Conservation (phyloP, 306 rosid genomes). For the Prunus davidiana region DNA sequence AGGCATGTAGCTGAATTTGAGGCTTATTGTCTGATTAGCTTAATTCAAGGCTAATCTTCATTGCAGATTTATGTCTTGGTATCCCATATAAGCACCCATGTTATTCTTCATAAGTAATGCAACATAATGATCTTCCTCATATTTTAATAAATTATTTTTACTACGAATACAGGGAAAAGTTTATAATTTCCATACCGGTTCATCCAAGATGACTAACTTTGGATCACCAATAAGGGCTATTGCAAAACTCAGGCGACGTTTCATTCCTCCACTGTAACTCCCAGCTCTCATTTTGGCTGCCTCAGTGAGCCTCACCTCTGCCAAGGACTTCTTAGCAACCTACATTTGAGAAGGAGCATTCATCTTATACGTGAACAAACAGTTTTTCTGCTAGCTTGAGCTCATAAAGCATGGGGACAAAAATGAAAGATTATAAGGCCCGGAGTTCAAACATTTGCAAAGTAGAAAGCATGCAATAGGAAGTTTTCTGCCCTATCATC, state of each 20-base stretch:
- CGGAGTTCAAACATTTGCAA: background rate
- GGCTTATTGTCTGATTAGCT: background rate
- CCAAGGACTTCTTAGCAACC: constrained; percentile 62
- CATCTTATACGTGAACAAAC: background rate
- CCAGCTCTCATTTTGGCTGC: constrained; percentile 78
- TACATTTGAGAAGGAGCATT: constrained; percentile 28
- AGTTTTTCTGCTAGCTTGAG: background rate
- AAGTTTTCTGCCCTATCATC: background rate
- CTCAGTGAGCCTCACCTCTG: constrained; percentile 73
- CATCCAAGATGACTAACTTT: constrained; percentile 82
- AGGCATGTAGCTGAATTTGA: background rate
- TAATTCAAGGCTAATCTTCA: background rate
- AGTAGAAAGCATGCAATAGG: background rate
- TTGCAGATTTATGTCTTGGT: background rate
- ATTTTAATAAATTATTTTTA: too few species aligned
- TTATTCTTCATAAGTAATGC: background rate
- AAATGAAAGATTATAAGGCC: background rate
- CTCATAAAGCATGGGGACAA: background rate
- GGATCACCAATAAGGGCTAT: constrained; percentile 95
- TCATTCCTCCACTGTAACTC: constrained; percentile 98
- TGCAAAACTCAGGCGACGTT: constrained; percentile 92
- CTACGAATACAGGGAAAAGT: background rate
- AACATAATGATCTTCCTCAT: background rate
- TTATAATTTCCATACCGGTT: constrained; percentile 62
- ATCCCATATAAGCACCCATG: background rate